Evolutionary conservation across 108 stramenopile species (phyloP).

Genomic region (Aurantiochytrium sp.): DNA sequence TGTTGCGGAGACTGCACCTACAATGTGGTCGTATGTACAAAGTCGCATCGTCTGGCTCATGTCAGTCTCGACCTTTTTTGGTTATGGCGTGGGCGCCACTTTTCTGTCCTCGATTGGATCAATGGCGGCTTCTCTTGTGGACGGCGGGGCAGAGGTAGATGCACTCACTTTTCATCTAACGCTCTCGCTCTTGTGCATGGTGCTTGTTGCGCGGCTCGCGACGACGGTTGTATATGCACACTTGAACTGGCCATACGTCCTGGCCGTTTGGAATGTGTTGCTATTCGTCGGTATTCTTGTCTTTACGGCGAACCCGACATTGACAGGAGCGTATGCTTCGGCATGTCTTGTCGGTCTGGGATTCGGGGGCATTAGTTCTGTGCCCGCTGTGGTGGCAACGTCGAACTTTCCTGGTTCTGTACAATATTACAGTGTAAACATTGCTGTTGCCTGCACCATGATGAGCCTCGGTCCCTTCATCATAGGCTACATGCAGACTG

Average conservation of each 20-base stretch:
- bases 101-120: not conserved
- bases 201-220: not conserved
- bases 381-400: not conserved
- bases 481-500: not conserved
- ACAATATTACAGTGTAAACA: not conserved
- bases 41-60: not conserved
- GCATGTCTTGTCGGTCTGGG: not conserved
- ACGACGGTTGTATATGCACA: not conserved
- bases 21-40: not conserved
- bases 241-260: not conserved
- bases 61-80: not conserved
- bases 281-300: not conserved
- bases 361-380: not conserved
- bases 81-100: not conserved
- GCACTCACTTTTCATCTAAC: not conserved
- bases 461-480: not conserved
- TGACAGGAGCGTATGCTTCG: not conserved
- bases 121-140: not conserved
- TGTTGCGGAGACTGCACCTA: no score
- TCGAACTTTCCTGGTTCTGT: not conserved
- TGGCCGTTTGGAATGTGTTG: not conserved
- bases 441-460: not conserved
- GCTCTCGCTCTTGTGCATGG: not conserved
- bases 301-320: not conserved
- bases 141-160: not conserved